Conservation (phyloP, 2,329 filamentous ascomycete species). For the Diaporthe eres region DNA sequence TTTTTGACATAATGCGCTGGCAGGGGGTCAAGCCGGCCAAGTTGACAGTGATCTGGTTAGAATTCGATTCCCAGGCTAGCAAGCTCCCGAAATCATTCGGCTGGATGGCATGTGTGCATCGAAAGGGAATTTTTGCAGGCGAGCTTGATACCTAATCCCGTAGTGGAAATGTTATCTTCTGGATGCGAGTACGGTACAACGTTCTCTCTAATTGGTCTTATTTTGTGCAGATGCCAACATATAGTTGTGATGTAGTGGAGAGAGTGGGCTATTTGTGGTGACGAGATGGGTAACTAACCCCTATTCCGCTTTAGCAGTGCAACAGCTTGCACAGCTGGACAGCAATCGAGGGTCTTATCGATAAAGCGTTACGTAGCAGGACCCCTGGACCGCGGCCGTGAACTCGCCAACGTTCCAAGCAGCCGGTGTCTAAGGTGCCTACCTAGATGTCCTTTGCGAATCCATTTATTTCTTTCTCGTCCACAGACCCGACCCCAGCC, state of each 20-base stretch:
- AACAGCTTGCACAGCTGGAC: background rate
- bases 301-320: background rate
- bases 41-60: slow-evolving; percentile 30
- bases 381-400: slow-evolving; percentile 30
- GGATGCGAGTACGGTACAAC: background rate
- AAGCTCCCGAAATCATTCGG: slow-evolving; percentile 1
- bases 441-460: background rate
- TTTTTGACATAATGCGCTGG: slow-evolving; percentile 24
- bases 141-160: slow-evolving; percentile 32
- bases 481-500: background rate
- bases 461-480: background rate
- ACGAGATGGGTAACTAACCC: background rate
- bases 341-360: slow-evolving; percentile 25
- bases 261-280: background rate
- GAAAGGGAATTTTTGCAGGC: slow-evolving; percentile 16
- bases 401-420: background rate
- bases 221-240: background rate
- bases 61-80: slow-evolving; percentile 30
- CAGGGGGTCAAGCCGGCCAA: slow-evolving; percentile 2
- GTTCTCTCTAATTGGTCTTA: background rate
- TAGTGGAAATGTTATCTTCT: slow-evolving; percentile 32
- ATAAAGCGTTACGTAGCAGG: slow-evolving; percentile 40
- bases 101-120: slow-evolving; percentile 30
- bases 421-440: background rate
- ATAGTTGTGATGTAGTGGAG: background rate